A percentile compares a stretch with the other conserved stretches of the same genome.
Conservation (phyloP, 129 eudicot genomes). For the Pittosporum tobira region DNA sequence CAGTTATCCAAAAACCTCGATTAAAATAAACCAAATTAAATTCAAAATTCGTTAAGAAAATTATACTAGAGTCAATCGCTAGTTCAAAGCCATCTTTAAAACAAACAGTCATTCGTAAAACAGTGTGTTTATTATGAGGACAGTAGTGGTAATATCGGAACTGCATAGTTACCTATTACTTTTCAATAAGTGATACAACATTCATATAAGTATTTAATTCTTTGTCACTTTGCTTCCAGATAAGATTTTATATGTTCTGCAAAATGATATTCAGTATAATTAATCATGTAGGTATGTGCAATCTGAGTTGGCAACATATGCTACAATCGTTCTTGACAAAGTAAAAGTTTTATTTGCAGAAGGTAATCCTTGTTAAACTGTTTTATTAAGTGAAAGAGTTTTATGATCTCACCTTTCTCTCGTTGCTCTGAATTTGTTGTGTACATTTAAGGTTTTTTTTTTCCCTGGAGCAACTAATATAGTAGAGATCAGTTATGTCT, state of each 20-base stretch:
- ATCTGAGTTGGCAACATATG: slow-evolving; percentile 68
- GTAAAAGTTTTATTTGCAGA: slow-evolving; percentile 75
- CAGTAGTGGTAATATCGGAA: too few species aligned
- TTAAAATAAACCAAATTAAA: too few species aligned
- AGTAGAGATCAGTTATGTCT: background rate
- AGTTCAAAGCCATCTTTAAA: too few species aligned
- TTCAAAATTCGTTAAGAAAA: too few species aligned
- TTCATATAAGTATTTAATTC: too few species aligned
- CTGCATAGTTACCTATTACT: too few species aligned
- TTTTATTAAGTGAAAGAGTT: background rate
- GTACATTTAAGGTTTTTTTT: background rate
- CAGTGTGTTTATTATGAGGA: too few species aligned
- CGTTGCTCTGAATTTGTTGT: background rate
- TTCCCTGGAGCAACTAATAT: background rate
- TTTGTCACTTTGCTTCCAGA: too few species aligned
- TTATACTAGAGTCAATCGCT: too few species aligned
- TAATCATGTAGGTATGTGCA: slow-evolving; percentile 54
- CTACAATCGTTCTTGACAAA: slow-evolving; percentile 45
- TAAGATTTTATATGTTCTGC: background rate
- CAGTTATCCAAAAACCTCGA: too few species aligned
- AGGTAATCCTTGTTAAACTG: slow-evolving; percentile 52
- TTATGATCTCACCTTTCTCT: background rate
- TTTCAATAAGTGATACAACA: too few species aligned
- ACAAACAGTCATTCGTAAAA: too few species aligned
- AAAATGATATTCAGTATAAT: background rate